A percentile compares a stretch with the other conserved stretches of the same genome.
Evolutionary conservation across 2,329 filamentous ascomycete genomes (phyloP).

Genomic region (Scedosporium boydii): DNA sequence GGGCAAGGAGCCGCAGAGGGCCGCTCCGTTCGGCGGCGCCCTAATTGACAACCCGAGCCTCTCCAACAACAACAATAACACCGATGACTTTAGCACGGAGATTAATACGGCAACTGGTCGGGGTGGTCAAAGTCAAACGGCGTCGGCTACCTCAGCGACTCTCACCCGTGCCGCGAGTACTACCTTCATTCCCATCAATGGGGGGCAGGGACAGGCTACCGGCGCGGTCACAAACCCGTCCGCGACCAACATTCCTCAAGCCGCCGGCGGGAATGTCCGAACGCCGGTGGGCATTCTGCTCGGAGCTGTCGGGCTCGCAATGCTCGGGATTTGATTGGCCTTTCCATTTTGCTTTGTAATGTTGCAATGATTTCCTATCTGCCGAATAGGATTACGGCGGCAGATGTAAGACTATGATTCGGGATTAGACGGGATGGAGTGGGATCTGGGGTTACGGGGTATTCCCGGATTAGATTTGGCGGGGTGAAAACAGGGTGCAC

Average conservation of each 20-base stretch:
- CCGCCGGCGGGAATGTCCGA: slow-evolving; percentile 10
- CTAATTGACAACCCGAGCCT: slow-evolving; percentile 15
- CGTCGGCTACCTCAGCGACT: background rate
- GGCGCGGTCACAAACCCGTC: slow-evolving; percentile 5
- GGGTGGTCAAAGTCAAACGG: background rate
- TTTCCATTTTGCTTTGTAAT: background rate
- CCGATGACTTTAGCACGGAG: slow-evolving; percentile 2
- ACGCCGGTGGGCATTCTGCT: slow-evolving; percentile 13
- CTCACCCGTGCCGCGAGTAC: background rate
- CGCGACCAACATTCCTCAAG: slow-evolving; percentile 8
- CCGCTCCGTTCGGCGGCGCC: slow-evolving; percentile 19
- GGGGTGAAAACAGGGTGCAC: background rate
- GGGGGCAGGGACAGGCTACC: background rate
- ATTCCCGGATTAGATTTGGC: background rate
- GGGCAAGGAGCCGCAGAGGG: slow-evolving; percentile 15
- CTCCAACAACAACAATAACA: slow-evolving; percentile 1
- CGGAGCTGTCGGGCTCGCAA: slow-evolving; percentile 11
- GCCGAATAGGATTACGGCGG: background rate
- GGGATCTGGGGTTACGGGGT: background rate
- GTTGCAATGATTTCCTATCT: background rate
- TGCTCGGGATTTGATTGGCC: slow-evolving; percentile 11
- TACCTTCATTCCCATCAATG: slow-evolving; percentile 3
- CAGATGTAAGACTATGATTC: background rate
- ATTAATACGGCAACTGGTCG: background rate
- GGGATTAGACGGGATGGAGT: background rate